Conservation (phyloP, 1,139 yeast species). For the Yamadazyma siamensis region DNA sequence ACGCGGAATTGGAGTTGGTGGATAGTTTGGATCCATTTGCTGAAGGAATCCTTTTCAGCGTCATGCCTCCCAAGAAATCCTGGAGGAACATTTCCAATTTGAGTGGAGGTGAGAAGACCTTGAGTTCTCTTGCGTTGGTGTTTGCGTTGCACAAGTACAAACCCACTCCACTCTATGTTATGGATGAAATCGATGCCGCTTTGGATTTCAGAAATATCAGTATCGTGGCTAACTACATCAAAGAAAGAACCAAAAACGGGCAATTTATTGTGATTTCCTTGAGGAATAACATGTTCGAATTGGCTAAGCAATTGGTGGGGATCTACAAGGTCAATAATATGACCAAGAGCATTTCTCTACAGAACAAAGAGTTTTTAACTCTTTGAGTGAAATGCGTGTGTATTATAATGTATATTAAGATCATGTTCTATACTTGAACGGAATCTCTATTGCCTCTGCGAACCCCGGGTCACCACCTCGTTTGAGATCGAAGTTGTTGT, state of each 20-base stretch:
- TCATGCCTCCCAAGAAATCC: constrained; percentile 98
- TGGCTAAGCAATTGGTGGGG: constrained; percentile 91
- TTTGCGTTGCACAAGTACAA: constrained; percentile 95
- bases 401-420: constrained; percentile 5
- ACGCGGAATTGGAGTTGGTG: constrained; percentile 93
- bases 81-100: constrained; percentile 95
- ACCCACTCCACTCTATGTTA: constrained; percentile 96
- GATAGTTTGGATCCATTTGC: constrained; percentile 97
- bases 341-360: constrained; percentile 79
- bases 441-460: constrained; percentile 56
- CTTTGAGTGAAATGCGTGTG: constrained; percentile 1
- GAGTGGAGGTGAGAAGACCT: constrained; percentile 97
- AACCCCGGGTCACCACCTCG: constrained; percentile 68
- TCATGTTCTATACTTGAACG: constrained; percentile 27
- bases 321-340: constrained; percentile 89
- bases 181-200: constrained; percentile 99
- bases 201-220: constrained; percentile 95
- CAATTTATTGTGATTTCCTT: constrained; percentile 94
- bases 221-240: constrained; percentile 94
- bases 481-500: constrained; percentile 58
- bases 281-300: constrained; percentile 96
- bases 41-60: constrained; percentile 94
- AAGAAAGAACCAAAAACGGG: constrained; percentile 92
- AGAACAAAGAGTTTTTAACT: constrained; percentile 56
- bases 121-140: constrained; percentile 91